Percentiles rank a stretch among this genome's conserved stretches.
These are phyloP conservation scores for Diaporthe sp. DNA, from an alignment of 2,329 filamentous ascomycete genomes.

Conservation along the genomic window DNA sequence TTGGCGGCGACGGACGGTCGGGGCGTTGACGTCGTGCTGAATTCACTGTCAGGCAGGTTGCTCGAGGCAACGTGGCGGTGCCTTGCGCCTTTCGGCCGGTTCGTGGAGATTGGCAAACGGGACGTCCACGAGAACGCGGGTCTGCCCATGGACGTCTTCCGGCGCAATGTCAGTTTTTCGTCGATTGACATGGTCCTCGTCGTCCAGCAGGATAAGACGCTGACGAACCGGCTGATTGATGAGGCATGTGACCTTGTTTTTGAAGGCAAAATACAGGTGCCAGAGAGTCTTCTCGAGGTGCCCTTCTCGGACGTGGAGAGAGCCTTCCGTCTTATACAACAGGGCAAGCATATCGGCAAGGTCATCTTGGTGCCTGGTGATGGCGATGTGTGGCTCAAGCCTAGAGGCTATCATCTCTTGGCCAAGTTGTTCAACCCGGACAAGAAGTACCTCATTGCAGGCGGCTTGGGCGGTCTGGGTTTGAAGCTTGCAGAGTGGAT, in stretches of 20 bases:
- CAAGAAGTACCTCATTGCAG: constrained; percentile 18
- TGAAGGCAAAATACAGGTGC: not conserved
- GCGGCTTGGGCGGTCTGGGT: constrained; percentile 28
- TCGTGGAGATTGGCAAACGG: constrained; percentile 39
- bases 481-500: constrained; percentile 29
- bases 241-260: constrained; percentile 21
- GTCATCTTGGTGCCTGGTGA: constrained; percentile 48
- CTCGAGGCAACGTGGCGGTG: constrained; percentile 32
- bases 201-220: not conserved
- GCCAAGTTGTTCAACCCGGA: constrained; percentile 2
- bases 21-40: constrained; percentile 49
- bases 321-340: constrained; percentile 54
- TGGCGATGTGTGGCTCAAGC: not conserved
- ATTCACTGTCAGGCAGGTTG: constrained; percentile 22
- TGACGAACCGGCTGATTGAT: not conserved
- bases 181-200: constrained; percentile 27
- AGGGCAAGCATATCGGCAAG: constrained; percentile 59
- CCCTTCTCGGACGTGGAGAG: constrained; percentile 23
- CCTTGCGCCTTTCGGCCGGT: constrained; percentile 29
- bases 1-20: constrained; percentile 46
- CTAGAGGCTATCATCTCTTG: not conserved
- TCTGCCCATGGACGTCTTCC: constrained; percentile 17
- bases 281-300: constrained; percentile 1
- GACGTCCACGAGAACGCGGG: constrained; percentile 27
- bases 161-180: constrained; percentile 12